Evolutionary conservation across 495 filamentous ascomycete species (phyloP).

Genomic region (Immersiella caudata): DNA sequence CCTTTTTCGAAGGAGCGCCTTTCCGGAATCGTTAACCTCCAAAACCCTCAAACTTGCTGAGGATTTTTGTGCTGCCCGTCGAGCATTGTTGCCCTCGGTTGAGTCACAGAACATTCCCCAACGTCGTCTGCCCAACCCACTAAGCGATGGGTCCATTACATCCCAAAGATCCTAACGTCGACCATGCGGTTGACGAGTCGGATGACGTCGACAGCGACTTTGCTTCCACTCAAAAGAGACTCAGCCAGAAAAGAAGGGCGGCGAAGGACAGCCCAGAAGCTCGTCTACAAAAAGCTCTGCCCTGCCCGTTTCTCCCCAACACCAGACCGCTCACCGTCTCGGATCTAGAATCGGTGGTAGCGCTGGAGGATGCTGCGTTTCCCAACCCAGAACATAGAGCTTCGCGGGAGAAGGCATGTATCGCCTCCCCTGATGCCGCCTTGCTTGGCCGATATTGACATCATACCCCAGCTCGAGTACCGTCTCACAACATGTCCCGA

Average conservation of each 20-base stretch:
- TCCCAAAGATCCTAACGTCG: constrained; percentile 4
- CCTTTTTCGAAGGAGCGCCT: not conserved
- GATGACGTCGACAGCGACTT: constrained; percentile 42
- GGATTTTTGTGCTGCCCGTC: not conserved
- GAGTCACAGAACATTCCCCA: not conserved
- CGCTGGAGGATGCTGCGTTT: constrained; percentile 76
- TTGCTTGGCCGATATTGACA: constrained; percentile 15
- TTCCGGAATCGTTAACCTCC: not conserved
- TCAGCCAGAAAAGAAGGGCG: constrained; percentile 36
- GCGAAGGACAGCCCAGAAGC: constrained; percentile 34
- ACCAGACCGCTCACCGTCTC: constrained; percentile 70
- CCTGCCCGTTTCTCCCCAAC: constrained; percentile 55
- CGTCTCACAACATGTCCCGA: constrained; percentile 78
- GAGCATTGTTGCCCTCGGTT: not conserved
- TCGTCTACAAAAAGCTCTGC: constrained; percentile 33
- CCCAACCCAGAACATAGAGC: constrained; percentile 67
- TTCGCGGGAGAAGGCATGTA: constrained; percentile 75
- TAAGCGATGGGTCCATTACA: not conserved
- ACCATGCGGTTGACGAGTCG: constrained; percentile 40
- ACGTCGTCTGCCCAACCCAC: not conserved
- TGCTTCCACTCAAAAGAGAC: constrained; percentile 32
- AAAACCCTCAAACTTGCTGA: not conserved
- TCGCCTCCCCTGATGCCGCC: constrained; percentile 9
- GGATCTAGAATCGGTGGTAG: constrained; percentile 75
- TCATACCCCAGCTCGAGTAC: constrained; percentile 68